These are phyloP conservation scores for Suillus sp. DNA, from an alignment of 768 basidiomycete species.

Conservation along the genomic window DNA sequence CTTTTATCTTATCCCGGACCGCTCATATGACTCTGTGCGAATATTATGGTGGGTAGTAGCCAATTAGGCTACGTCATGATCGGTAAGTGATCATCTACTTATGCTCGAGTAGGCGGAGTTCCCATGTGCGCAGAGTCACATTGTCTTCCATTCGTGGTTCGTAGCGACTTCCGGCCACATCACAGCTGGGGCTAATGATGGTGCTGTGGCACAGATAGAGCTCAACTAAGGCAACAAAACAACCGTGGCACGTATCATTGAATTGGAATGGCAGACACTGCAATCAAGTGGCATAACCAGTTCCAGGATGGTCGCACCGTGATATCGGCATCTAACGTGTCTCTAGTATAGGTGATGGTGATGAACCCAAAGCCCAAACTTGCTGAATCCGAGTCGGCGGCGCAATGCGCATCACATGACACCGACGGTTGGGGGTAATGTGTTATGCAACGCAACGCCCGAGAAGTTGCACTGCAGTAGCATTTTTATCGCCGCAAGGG, in stretches of 20 bases:
- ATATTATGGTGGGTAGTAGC: not conserved
- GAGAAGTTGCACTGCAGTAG: not conserved
- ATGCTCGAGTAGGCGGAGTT: not conserved
- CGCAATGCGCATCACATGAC: not conserved
- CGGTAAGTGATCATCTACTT: not conserved
- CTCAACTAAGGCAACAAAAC: constrained; percentile 3
- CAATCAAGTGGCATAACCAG: not conserved
- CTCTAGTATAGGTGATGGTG: constrained; percentile 2
- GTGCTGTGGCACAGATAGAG: not conserved
- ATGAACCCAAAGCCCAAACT: too few species aligned
- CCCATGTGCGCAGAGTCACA: constrained; percentile 1
- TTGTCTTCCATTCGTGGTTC: not conserved
- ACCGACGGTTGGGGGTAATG: not conserved
- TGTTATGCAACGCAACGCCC: not conserved
- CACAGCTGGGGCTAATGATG: not conserved
- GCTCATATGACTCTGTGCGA: not conserved
- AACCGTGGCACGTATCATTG: constrained; percentile 2
- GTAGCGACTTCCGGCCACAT: not conserved
- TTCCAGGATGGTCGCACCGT: not conserved
- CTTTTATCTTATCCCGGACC: constrained; percentile 4
- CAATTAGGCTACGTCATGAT: constrained; percentile 3
- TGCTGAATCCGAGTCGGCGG: too few species aligned
- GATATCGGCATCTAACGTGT: constrained; percentile 3
- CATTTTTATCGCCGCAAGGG: constrained; percentile 7
- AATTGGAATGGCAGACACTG: constrained; percentile 1